Percentiles rank a stretch among this genome's conserved stretches.
Evolutionary conservation across 176 grass and related monocot species (phyloP).

Genomic region (Triticum monococcum): DNA sequence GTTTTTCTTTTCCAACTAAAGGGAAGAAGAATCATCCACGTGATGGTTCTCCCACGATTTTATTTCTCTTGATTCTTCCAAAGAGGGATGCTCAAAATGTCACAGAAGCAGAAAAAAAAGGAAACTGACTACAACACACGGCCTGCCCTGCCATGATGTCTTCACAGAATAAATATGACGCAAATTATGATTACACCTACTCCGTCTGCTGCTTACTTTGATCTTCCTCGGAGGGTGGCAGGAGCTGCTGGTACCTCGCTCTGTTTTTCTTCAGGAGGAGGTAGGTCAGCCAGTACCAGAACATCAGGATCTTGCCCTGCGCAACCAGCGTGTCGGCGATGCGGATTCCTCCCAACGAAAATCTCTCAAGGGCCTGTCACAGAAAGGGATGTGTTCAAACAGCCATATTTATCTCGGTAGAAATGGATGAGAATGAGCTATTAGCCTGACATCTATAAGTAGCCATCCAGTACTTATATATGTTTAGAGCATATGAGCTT

Average conservation of each 20-base stretch:
- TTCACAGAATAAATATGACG: background rate
- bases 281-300: conserved; percentile 93
- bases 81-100: background rate
- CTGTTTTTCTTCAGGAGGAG: conserved; percentile 88
- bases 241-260: conserved; percentile 78
- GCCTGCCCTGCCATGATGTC: background rate
- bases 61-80: no score
- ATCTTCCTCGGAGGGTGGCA: conserved; percentile 43
- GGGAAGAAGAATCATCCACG: no score
- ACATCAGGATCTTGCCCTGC: conserved; percentile 86
- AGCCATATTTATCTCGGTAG: background rate
- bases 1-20: no score
- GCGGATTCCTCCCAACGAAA: conserved; percentile 68
- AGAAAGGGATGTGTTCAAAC: background rate
- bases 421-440: background rate
- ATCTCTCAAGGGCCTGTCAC: conserved; percentile 74
- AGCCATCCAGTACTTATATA: background rate
- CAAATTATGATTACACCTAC: background rate
- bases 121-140: background rate
- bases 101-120: background rate
- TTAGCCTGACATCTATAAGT: background rate
- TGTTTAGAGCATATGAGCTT: background rate
- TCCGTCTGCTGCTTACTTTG: conserved; percentile 29
- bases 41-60: no score
- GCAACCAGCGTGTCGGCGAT: conserved; percentile 64